Base-by-base conservation (phyloP, 495 filamentous ascomycete genomes). In the Tuber microsphaerosporum region DNA sequence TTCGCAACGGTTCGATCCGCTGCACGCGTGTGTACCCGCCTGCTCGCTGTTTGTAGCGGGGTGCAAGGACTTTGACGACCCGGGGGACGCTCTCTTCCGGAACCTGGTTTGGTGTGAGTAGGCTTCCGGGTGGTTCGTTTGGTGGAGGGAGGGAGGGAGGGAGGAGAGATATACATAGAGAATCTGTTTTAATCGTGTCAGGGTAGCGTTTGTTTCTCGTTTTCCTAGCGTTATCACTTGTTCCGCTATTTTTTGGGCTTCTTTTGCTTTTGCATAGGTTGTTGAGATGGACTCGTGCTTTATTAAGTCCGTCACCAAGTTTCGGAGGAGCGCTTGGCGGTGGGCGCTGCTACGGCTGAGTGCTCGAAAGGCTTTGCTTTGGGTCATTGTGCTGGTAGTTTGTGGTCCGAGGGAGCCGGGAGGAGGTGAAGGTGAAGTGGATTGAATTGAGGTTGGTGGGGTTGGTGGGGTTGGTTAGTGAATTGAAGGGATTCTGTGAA, bases 21-120 rank as follows among this genome's bases (percentile, higher is more conserved):
- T 97, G 89, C 5, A 99, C 92, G 26, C 95, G 92, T 22, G 95
- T 99, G 86, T 97, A 99, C 16, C 95, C 95, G 76, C 95, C 94
- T 0, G 92, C 90, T 43, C 95, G 89, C n/a, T 88, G 78, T 68
- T 85, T 84, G 85, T 98, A 99, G 70, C 95, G 92, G 82, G 90
- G 86, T 74, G 91, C 89, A 73, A 99, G 86, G 74, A 90, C 87
- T 75, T 92, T 91, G 85, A 97, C 97, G 81, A 99, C 89, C 82
- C 94, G 97, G 68, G 93, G 93, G 74, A 97, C 84, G 75, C 93
- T 86, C 70, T 87, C 82, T 75, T 89, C 84, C 26, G 93, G 92
- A 74, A 85, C 87, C 90, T 91, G 17, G 46, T 44, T 44, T 44
- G 45, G n/a, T 72, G 37, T 39, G 51, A 61, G 34, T 17, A 17